Percentiles rank a stretch among this genome's conserved stretches.
phyloP scores from a whole-genome alignment of 2,329 filamentous ascomycete species.

The Cordyceps cateniannulata region DNA sequence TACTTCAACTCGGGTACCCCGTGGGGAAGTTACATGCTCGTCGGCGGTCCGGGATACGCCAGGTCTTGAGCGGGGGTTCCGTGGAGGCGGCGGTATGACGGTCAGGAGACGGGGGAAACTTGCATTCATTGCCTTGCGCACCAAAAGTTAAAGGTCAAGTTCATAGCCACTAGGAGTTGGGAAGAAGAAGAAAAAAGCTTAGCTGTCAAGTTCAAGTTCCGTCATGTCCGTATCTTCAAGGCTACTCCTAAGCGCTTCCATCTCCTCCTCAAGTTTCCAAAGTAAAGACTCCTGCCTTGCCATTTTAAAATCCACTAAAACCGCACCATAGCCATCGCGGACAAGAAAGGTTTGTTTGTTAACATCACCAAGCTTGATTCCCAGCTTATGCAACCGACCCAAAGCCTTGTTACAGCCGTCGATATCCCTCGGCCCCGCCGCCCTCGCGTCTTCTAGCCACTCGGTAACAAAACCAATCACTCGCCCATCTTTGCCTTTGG shows the following conservation, averaged over 20 bases:
- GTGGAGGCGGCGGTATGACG: too few species aligned
- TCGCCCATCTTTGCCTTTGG: conserved; percentile 21
- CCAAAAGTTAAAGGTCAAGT: too few species aligned
- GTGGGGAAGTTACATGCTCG: neutral
- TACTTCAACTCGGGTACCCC: neutral
- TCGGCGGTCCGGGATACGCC: neutral
- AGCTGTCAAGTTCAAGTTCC: too few species aligned
- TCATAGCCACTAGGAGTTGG: too few species aligned
- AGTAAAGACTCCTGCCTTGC: conserved; percentile 19
- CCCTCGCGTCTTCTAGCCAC: conserved; percentile 18
- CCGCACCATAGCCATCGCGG: conserved; percentile 19
- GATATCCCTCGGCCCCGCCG: conserved; percentile 23
- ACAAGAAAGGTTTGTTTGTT: conserved; percentile 30
- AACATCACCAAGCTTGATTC: conserved; percentile 28
- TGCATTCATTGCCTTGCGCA: too few species aligned
- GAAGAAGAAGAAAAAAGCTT: too few species aligned
- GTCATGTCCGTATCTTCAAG: conserved; percentile 12
- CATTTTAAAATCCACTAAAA: conserved; percentile 28
- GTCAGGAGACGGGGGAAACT: too few species aligned
- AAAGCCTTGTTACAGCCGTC: conserved; percentile 23
- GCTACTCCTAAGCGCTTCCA: conserved; percentile 17
- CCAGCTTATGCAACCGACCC: conserved; percentile 23
- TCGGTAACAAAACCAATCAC: conserved; percentile 23
- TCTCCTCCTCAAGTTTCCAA: conserved; percentile 20
- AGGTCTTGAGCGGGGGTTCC: neutral